phyloP scores from a whole-genome alignment of 305 asterid species.

The Solanum hybrid region DNA sequence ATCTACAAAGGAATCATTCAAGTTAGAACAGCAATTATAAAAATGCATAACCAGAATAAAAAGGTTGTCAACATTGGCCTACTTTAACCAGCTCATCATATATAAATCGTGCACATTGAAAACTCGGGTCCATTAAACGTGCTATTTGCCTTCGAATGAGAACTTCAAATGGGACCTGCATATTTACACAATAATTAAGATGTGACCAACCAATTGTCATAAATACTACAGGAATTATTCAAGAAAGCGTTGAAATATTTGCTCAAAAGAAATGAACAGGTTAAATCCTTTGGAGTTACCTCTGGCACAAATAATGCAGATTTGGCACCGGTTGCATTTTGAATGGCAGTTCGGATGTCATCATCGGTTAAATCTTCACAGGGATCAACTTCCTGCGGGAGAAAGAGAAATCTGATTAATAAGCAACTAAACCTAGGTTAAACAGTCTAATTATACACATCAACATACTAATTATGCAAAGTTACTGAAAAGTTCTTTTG shows the following conservation, averaged over 20 bases:
- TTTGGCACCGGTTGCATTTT: conserved; percentile 76
- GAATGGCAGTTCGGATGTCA: conserved; percentile 84
- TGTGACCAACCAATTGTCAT: background rate
- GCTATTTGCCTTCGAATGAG: conserved; percentile 77
- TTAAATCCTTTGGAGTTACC: conserved; percentile 27
- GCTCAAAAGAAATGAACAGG: background rate
- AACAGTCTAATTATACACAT: background rate
- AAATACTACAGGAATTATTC: background rate
- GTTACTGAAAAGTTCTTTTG: background rate
- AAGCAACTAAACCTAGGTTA: background rate
- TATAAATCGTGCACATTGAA: conserved; percentile 83
- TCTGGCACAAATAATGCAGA: conserved; percentile 85
- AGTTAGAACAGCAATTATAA: background rate
- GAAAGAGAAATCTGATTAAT: background rate
- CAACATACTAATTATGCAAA: background rate
- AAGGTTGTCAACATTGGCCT: background rate
- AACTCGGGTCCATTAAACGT: conserved; percentile 84
- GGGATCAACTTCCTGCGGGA: conserved; percentile 79
- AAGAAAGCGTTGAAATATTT: background rate
- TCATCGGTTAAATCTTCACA: conserved; percentile 81
- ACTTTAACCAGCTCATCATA: conserved; percentile 90
- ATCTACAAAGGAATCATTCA: conserved; percentile 31
- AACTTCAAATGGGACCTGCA: conserved; percentile 89
- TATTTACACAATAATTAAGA: background rate
- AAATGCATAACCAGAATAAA: background rate